Evolutionary conservation across 345 rosid species (phyloP).

Genomic region (Luvunga scandens): DNA sequence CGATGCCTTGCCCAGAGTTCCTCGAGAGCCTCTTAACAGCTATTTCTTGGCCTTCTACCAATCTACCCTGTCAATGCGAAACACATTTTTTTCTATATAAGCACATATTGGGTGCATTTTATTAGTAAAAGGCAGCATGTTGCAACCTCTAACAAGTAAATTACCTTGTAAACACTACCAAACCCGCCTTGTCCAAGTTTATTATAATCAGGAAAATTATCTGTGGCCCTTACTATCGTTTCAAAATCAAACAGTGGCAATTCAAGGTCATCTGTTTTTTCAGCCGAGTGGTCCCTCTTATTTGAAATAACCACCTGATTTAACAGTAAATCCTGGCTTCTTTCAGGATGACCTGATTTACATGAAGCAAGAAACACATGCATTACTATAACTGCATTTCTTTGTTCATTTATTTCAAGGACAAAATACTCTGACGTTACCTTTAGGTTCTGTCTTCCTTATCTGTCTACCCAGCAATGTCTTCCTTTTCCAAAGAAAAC

Average conservation of each 20-base stretch:
- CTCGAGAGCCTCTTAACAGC: constrained; percentile 82
- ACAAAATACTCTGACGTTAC: constrained; percentile 20
- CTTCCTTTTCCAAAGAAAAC: constrained; percentile 52
- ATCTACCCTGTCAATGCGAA: constrained; percentile 42
- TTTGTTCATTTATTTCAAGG: neutral
- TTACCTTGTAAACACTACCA: constrained; percentile 82
- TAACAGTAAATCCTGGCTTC: constrained; percentile 64
- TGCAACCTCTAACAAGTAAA: neutral
- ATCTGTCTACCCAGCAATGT: constrained; percentile 13
- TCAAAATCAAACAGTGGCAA: constrained; percentile 52
- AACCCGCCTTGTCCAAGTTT: constrained; percentile 74
- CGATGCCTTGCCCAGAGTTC: constrained; percentile 66
- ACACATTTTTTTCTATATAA: neutral
- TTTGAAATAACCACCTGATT: constrained; percentile 57
- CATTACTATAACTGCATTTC: neutral
- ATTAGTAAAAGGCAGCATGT: neutral
- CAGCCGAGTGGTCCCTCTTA: constrained; percentile 49
- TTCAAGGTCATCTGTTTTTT: constrained; percentile 49
- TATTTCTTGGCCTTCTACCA: constrained; percentile 58
- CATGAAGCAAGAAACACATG: neutral
- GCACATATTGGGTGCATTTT: neutral
- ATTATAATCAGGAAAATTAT: constrained; percentile 44
- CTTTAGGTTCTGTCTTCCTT: constrained; percentile 25
- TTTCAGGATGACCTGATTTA: constrained; percentile 41
- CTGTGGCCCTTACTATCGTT: constrained; percentile 40